Conservation (phyloP, 164 flowering plant species). For the Vitis amurensis region DNA sequence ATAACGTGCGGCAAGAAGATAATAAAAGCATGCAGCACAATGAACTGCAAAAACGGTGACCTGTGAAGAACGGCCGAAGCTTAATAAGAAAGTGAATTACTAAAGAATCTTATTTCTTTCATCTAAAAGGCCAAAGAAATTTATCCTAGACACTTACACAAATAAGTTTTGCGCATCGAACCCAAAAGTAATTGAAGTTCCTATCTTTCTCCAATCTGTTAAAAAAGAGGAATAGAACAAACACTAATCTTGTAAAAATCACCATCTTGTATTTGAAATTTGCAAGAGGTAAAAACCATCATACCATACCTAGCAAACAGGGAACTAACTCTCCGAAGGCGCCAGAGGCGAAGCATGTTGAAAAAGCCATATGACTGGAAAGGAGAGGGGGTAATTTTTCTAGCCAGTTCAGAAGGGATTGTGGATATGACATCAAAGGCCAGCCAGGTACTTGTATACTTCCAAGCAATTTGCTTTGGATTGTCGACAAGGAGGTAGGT, state of each 20-base stretch:
- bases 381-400: conserved; percentile 48
- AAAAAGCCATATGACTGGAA: conserved; percentile 61
- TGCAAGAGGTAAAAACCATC: not conserved
- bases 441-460: conserved; percentile 68
- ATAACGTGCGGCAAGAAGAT: conserved; percentile 74
- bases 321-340: conserved; percentile 88
- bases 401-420: conserved; percentile 74
- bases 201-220: conserved; percentile 90
- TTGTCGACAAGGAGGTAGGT: conserved; percentile 67
- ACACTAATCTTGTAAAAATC: not conserved
- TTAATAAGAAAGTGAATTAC: not conserved
- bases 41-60: conserved; percentile 95
- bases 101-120: not conserved
- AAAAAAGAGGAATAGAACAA: conserved; percentile 2
- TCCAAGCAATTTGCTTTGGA: conserved; percentile 74
- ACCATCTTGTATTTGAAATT: not conserved
- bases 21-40: conserved; percentile 90
- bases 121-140: not conserved
- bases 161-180: conserved; percentile 79
- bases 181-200: conserved; percentile 82
- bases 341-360: conserved; percentile 99
- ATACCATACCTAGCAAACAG: conserved; percentile 69
- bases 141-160: conserved; percentile 58
- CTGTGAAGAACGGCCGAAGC: conserved; percentile 31
- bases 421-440: conserved; percentile 83